Base-by-base conservation (phyloP, 495 filamentous ascomycete species). In the Trypethelium eluteriae region DNA sequence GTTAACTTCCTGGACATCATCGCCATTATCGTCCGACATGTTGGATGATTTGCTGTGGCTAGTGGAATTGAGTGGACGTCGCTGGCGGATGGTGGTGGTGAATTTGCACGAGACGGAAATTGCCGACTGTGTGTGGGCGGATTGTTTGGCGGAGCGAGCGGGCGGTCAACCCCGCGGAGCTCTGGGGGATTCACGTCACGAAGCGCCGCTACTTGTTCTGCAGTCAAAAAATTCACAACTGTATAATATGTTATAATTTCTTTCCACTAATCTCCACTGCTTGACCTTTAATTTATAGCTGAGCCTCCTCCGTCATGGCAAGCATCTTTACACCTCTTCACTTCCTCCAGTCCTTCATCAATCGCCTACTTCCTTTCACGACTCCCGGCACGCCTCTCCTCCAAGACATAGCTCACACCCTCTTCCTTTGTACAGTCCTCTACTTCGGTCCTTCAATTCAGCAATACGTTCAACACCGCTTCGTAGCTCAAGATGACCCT, bases 1-100 rank as follows among this genome's bases (percentile, higher is more conserved):
- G 82, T 81, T 86, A 76, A 90, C 90, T 79, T 95, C 89, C 84
- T 96, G 91, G 81, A 96, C 85, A 59, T 59, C 53, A 84, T 96
- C 93, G 81, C 88, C 93, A 82, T 80, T 85, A 80, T 98, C 93
- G 88, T 93, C 96, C 93, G 63, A n/a, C 64, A 66, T 66, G 53
- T 62, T 66, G 64, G 53, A 59, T 59, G 3, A 9, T 59, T 36
- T 36, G 53, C 36, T 1, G 7, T 35, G 2, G 3, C 6, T 10
- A 1, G 32, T 9, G 34, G 41, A 0, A 59, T 59, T 18, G 10
- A 18, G 32, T 59, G 7, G 53, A 34, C 10, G 53, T 53, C 11
- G 49, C 32, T 44, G 32, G 32, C 7, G 53, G 53, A 7, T 32
- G 18, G 32, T 34, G n/a, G 32, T 59, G 25, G 53, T 59, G 18